Evolutionary conservation across 1,139 yeast species (phyloP), one percentile per base, ranked within the genome.

Genomic region (Taphrina pruni): DNA sequence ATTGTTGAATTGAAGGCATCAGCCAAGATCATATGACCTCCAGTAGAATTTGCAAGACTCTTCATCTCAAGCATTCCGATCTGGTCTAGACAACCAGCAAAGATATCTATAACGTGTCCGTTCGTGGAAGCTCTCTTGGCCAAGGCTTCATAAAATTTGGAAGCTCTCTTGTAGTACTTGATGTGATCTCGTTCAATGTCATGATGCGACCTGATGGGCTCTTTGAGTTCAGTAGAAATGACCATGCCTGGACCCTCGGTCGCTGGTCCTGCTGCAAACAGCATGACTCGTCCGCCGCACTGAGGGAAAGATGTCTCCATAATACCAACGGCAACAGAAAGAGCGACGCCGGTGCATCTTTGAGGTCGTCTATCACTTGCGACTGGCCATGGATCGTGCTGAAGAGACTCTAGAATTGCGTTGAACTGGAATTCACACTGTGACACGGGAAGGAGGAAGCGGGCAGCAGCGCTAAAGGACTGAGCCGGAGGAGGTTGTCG

Each of bases 1-100:
- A 94, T 94, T 4, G 98, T 89, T 7, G 99, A 94, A 56, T 97
- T 92, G 81, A 95, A 95, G 7, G 98, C 95, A 82, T 94, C 99
- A 1, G 97, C 85, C 75, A 94, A 85, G 69, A 94, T 86, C 77
- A 95, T 83, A 46, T 90, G 89, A 80, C 99, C 99, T 75, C 99
- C 99, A 39, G 98, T 94, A 75, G 86, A 83, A 80, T 91, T 90
- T 71, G 96, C 85, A 75, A 95, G 82, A 71, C 89, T 85, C 80
- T 91, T 90, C 98, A 94, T 94, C 82, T 94, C 99, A 75, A 89
- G 88, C 85, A 94, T 88, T 78, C 99, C 99, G 73, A 93, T 90
- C 83, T 94, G 99, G 81, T 94, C 99, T 78, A 92, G 93, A 81
- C 97, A 92, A 71, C 99, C 99, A 51, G 97, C 98, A 81, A 92